Base-by-base conservation (phyloP, 768 basidiomycete species). In the Suillus tomentosus region DNA sequence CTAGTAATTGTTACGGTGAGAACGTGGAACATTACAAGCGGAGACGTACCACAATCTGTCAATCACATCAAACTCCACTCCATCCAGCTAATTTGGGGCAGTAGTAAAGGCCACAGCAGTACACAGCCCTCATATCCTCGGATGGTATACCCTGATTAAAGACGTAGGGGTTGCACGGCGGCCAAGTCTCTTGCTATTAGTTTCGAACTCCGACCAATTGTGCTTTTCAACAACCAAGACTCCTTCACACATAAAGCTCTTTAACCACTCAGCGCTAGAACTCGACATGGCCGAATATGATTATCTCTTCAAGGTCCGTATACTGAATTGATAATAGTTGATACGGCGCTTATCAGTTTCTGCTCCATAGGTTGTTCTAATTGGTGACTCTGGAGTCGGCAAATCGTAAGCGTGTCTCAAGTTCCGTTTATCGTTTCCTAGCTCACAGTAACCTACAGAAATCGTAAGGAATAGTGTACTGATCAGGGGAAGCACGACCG, bases 361-460 rank as follows among this genome's bases (percentile, higher is more conserved):
- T 66, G 11, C 15, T n/a, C 9, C 59, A 45, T 65, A 99, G 96
- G 94, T 98, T 71, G 96, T 99, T 71, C 87, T 99, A 69, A 98
- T 99, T 81, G 96, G 96, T 75, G 96, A 99, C 79, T 97, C 95
- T 67, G 96, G 96, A 67, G 96, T 99, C 74, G 96, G 96, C 77
- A 99, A 99, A 86, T 96, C 95, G 96, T 99, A 81, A 77, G 95
- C 91, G 70, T 72, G 72, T 13, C 56, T 57, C 60, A 47, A 53
- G 37, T 54, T 56, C 22, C 43, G 31, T 48, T 27, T 1, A 61
- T 69, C 34, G 42, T 50, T 63, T 27, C 58, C 48, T 42, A 57
- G 19, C 37, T 13, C 22, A 59, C 63, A 60, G 57, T 50, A 50
- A 19, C 48, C 15, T 24, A 45, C 67, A 78, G 79, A 66, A 79